These are phyloP conservation scores for Pelargonium cotyledonis DNA, from an alignment of 441 rosid species.

Conservation along the genomic window DNA sequence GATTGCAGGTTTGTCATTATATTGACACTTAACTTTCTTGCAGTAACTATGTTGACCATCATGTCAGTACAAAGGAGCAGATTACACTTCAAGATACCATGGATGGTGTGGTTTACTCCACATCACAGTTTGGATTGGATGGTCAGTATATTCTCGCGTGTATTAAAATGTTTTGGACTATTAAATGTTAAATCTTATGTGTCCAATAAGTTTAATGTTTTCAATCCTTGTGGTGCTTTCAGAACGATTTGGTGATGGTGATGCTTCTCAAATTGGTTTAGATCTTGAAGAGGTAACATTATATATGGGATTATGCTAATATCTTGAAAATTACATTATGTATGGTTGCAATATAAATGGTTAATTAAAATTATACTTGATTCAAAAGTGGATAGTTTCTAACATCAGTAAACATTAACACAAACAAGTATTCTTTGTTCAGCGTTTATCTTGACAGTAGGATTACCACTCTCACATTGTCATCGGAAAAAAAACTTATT, in stretches of 20 bases:
- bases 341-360: neutral
- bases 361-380: neutral
- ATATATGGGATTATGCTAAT: neutral
- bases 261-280: constrained; percentile 79
- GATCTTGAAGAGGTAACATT: constrained; percentile 88
- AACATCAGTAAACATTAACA: neutral
- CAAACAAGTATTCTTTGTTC: neutral
- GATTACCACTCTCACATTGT: neutral
- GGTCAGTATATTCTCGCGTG: constrained; percentile 48
- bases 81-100: constrained; percentile 97
- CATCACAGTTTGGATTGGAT: constrained; percentile 95
- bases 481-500: neutral
- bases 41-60: constrained; percentile 97
- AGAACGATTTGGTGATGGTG: constrained; percentile 99
- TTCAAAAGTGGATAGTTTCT: neutral
- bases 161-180: constrained; percentile 14
- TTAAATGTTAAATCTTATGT: constrained; percentile 10
- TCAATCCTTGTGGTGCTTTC: constrained; percentile 28
- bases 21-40: constrained; percentile 26
- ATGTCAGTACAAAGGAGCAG: constrained; percentile 91
- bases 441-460: neutral
- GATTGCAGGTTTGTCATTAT: constrained; percentile 4
- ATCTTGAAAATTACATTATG: neutral
- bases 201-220: constrained; percentile 16
- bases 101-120: constrained; percentile 91